A percentile compares a stretch with the other conserved stretches of the same genome.
Conservation (phyloP, 768 basidiomycete species). For the Hericium alpestre region DNA sequence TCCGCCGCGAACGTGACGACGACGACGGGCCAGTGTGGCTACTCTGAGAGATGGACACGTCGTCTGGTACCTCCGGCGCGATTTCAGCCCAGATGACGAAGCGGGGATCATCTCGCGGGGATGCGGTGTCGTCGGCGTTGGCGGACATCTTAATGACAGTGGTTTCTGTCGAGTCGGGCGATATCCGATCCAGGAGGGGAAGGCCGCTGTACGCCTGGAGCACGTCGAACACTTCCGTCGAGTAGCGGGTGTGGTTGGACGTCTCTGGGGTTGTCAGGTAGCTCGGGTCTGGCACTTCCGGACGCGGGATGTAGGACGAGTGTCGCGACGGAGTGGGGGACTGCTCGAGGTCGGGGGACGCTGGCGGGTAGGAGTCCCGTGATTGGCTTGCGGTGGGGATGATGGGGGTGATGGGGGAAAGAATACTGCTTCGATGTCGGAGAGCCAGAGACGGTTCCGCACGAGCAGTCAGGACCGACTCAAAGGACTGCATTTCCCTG, state of each 20-base stretch:
- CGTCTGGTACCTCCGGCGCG: constrained; percentile 17
- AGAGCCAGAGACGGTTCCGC: constrained; percentile 27
- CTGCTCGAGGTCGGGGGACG: not conserved
- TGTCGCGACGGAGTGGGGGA: constrained; percentile 3
- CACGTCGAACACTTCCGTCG: constrained; percentile 71
- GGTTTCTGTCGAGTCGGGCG: constrained; percentile 42
- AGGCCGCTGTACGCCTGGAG: constrained; percentile 72
- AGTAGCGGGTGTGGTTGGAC: constrained; percentile 49
- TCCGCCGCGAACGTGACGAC: constrained; percentile 5
- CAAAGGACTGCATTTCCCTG: constrained; percentile 84
- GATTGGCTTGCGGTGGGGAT: not conserved
- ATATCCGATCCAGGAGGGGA: constrained; percentile 59
- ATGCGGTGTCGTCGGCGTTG: constrained; percentile 51
- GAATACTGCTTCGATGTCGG: not conserved
- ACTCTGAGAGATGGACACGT: not conserved
- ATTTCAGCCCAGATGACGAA: constrained; percentile 80
- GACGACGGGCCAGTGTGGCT: not conserved
- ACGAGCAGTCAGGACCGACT: constrained; percentile 68
- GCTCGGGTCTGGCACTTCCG: constrained; percentile 13
- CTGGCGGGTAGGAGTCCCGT: not conserved
- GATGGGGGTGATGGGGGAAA: not conserved
- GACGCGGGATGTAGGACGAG: constrained; percentile 6
- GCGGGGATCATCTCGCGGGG: constrained; percentile 78
- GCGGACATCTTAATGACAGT: constrained; percentile 68
- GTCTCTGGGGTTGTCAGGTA: constrained; percentile 36